These are phyloP conservation scores for Trichocomaceae sp. DNA, from an alignment of 2,329 filamentous ascomycete species.

Conservation along the genomic window DNA sequence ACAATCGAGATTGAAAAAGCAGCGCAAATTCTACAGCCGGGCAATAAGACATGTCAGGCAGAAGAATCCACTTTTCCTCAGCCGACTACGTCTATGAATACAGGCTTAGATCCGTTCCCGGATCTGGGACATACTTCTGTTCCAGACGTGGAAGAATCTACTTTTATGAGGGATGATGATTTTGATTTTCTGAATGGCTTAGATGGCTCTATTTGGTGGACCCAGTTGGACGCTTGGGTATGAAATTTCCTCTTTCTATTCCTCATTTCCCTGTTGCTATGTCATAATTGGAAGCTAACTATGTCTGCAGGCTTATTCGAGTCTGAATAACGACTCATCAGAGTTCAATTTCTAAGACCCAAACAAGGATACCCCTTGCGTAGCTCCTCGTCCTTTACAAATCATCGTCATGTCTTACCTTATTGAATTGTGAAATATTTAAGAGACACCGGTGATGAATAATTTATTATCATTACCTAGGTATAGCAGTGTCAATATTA, in stretches of 20 bases:
- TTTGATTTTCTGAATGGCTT: constrained; percentile 27
- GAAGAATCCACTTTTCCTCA: not conserved
- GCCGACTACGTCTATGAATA: not conserved
- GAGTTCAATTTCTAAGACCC: constrained; percentile 19
- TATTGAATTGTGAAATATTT: too few relatives aligned
- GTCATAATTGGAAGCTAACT: constrained; percentile 6
- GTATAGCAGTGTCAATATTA: not conserved
- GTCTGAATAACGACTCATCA: constrained; percentile 26
- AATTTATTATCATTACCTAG: not conserved
- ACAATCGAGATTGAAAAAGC: not conserved
- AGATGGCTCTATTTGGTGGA: constrained; percentile 35
- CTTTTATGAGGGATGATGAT: constrained; percentile 21
- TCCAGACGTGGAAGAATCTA: constrained; percentile 15
- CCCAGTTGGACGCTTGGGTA: constrained; percentile 35
- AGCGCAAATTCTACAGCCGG: not conserved
- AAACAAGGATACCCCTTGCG: not conserved
- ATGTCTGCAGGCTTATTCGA: constrained; percentile 27
- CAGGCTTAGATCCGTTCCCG: not conserved
- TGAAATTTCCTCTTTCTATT: constrained; percentile 11
- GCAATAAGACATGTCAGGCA: not conserved
- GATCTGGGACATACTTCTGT: constrained; percentile 19
- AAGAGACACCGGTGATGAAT: not conserved
- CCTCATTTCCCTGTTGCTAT: not conserved
- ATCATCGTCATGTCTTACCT: too few relatives aligned
- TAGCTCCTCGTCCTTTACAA: not conserved